Evolutionary conservation across 148 eudicot species (phyloP).

Genomic region (Chenopodium suecicum): DNA sequence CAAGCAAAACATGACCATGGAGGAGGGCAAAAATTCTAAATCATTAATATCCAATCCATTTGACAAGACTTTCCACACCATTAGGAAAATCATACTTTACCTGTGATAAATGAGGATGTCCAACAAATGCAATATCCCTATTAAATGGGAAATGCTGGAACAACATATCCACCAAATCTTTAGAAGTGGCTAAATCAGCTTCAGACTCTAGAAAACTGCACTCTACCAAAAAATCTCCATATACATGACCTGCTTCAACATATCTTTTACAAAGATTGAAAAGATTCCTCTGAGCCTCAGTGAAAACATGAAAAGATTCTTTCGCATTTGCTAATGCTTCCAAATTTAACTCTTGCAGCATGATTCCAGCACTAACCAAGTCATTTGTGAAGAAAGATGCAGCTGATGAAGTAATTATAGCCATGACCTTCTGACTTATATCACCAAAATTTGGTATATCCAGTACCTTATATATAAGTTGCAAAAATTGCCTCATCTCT

Average conservation of each 20-base stretch:
- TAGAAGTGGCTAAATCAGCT: slow-evolving; percentile 52
- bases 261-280: slow-evolving; percentile 44
- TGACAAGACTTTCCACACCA: background rate
- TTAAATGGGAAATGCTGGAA: slow-evolving; percentile 44
- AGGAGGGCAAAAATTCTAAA: background rate
- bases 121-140: slow-evolving; percentile 31
- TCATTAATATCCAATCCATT: background rate
- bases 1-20: background rate
- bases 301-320: slow-evolving; percentile 41
- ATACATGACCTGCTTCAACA: slow-evolving; percentile 36
- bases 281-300: slow-evolving; percentile 57
- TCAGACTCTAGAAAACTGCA: slow-evolving; percentile 60
- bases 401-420: slow-evolving; percentile 53
- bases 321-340: slow-evolving; percentile 35
- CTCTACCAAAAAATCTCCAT: slow-evolving; percentile 46
- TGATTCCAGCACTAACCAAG: slow-evolving; percentile 38
- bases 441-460: slow-evolving; percentile 44
- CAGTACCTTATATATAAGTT: slow-evolving; percentile 57
- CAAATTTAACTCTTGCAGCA: slow-evolving; percentile 36
- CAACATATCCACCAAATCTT: slow-evolving; percentile 63
- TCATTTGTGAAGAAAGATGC: slow-evolving; percentile 53
- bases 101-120: slow-evolving; percentile 57
- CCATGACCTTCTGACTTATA: slow-evolving; percentile 42
- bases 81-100: slow-evolving; percentile 33
- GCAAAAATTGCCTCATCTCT: slow-evolving; percentile 62